A percentile compares a stretch with the other conserved stretches of the same genome.
These are phyloP conservation scores for Apophysomyces ossiformis DNA, from an alignment of 371 early-diverging fungal species.

Conservation along the genomic window DNA sequence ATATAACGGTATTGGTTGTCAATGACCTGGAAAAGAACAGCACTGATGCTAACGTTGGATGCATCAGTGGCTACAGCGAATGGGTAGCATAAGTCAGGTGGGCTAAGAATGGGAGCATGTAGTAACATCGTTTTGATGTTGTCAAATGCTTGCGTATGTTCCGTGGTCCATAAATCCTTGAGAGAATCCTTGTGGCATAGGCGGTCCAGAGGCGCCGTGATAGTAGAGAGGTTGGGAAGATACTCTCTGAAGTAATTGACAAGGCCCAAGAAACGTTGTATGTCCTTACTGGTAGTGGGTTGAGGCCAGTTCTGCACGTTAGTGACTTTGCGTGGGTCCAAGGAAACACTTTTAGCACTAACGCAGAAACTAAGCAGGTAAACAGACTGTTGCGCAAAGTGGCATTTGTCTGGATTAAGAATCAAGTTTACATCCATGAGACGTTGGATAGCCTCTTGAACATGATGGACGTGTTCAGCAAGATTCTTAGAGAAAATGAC, in stretches of 20 bases:
- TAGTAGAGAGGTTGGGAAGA: constrained; percentile 7
- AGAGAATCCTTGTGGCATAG: constrained; percentile 12
- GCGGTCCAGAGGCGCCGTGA: constrained; percentile 23
- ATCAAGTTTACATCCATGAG: constrained; percentile 14
- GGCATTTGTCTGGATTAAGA: constrained; percentile 23
- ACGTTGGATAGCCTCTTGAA: constrained; percentile 4
- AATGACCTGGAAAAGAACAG: too few species aligned
- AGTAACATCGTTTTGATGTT: constrained; percentile 13
- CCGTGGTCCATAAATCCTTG: neutral
- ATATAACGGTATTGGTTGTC: too few species aligned
- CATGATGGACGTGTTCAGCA: constrained; percentile 7
- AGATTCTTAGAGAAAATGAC: neutral
- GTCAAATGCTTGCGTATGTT: neutral
- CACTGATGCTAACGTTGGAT: too few species aligned
- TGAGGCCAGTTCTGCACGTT: neutral
- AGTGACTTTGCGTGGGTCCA: neutral
- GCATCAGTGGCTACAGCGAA: too few species aligned
- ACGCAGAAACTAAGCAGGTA: constrained; percentile 14
- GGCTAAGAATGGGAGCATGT: too few species aligned
- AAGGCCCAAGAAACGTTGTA: constrained; percentile 20
- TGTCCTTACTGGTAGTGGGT: constrained; percentile 14
- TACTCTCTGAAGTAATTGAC: constrained; percentile 29
- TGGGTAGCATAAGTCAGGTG: too few species aligned
- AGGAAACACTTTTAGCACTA: constrained; percentile 10
- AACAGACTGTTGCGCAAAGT: constrained; percentile 8